Evolutionary conservation across 495 filamentous ascomycete species (phyloP).

Genomic region (Durotheca rogersii): DNA sequence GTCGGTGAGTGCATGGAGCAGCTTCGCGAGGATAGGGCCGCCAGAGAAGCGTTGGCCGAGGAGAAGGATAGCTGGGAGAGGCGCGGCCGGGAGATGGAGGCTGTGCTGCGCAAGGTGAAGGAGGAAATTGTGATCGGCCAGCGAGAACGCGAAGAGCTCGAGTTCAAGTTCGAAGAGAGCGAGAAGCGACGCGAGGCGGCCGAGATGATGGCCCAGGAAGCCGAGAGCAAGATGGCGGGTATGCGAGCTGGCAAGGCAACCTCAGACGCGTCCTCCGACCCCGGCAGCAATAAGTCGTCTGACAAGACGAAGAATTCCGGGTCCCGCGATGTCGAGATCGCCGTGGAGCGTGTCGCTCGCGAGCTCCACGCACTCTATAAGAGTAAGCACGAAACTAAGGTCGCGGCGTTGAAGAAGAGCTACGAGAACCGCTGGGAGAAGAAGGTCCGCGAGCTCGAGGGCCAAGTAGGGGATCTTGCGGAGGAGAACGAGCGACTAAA

Average conservation of each 20-base stretch:
- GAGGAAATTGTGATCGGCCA: conserved; percentile 77
- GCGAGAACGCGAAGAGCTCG: conserved; percentile 71
- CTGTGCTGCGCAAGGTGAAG: conserved; percentile 71
- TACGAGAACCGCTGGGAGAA: conserved; percentile 90
- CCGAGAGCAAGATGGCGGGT: conserved; percentile 70
- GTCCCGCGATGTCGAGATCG: conserved; percentile 68
- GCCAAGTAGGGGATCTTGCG: conserved; percentile 61
- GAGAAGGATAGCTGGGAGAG: conserved; percentile 83
- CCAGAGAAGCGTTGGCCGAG: conserved; percentile 67
- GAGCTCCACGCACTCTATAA: conserved; percentile 95
- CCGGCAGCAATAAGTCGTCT: conserved; percentile 26
- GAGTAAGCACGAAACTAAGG: conserved; percentile 93
- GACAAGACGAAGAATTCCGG: conserved; percentile 31
- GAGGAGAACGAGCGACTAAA: conserved; percentile 74
- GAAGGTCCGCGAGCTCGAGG: conserved; percentile 72
- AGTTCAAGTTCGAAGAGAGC: conserved; percentile 67
- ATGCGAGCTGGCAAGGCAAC: conserved; percentile 56
- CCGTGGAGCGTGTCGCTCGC: conserved; percentile 85
- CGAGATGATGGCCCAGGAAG: conserved; percentile 65
- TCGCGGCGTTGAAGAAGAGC: conserved; percentile 89
- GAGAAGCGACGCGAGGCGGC: conserved; percentile 68
- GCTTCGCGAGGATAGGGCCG: conserved; percentile 68
- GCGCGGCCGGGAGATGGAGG: conserved; percentile 80
- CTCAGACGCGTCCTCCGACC: conserved; percentile 36
- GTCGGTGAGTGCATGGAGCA: conserved; percentile 82